Percentiles rank a stretch among this genome's conserved stretches.
phyloP scores from a whole-genome alignment of 345 rosid genomes.

The Hypericum androsaemum region DNA sequence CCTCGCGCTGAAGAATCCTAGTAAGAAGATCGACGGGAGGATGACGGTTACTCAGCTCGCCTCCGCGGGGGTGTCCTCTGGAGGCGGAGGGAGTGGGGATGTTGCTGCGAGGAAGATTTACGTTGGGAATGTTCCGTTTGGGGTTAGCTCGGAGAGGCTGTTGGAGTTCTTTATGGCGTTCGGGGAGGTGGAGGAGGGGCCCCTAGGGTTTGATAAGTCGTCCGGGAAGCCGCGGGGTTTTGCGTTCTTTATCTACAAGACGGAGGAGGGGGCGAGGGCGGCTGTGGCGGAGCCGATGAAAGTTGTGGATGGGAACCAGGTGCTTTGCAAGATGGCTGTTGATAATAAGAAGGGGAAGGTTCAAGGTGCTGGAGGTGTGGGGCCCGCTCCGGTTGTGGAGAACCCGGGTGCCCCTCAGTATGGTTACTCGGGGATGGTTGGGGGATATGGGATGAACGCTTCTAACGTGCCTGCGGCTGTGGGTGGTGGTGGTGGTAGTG shows the following conservation, averaged over 20 bases:
- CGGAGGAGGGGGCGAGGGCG: constrained; percentile 29
- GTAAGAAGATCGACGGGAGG: constrained; percentile 37
- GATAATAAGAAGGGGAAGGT: constrained; percentile 21
- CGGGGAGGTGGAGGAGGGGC: constrained; percentile 44
- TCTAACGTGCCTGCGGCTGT: constrained; percentile 8
- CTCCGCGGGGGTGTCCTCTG: constrained; percentile 16
- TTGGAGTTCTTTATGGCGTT: constrained; percentile 19
- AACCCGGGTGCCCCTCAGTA: background rate
- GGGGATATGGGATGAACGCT: constrained; percentile 15
- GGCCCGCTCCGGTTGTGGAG: background rate
- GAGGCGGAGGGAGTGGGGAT: constrained; percentile 8
- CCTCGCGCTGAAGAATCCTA: constrained; percentile 26
- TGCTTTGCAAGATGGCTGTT: constrained; percentile 25
- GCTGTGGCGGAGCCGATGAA: constrained; percentile 31
- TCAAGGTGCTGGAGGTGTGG: constrained; percentile 3
- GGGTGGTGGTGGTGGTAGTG: constrained; percentile 11
- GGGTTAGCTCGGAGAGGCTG: constrained; percentile 26
- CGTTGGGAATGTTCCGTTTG: constrained; percentile 30
- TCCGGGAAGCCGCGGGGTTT: constrained; percentile 35
- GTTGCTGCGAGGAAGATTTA: constrained; percentile 30
- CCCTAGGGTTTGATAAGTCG: constrained; percentile 36
- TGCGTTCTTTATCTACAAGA: constrained; percentile 35
- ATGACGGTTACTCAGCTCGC: constrained; percentile 28
- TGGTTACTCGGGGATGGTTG: constrained; percentile 9
- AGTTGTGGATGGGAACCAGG: constrained; percentile 32